Conservation (phyloP, 306 rosid genomes). For the Vigna radiata region DNA sequence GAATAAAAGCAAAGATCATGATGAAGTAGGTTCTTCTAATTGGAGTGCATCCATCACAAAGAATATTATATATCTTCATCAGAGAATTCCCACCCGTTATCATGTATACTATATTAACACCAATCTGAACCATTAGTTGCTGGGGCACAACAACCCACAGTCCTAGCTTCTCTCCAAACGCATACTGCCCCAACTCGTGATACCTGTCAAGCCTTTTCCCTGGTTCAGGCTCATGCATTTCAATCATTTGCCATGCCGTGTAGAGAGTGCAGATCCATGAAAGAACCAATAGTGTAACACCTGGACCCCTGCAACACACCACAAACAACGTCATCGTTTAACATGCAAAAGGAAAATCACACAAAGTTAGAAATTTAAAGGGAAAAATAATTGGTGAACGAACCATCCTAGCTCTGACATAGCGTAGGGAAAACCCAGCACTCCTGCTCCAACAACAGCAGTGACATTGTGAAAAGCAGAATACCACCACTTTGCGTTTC, state of each 20-base stretch:
- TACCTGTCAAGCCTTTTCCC: slow-evolving; percentile 76
- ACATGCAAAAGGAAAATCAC: background rate
- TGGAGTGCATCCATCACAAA: slow-evolving; percentile 42
- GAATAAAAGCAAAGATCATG: slow-evolving; percentile 65
- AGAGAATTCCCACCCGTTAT: slow-evolving; percentile 75
- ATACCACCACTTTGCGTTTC: slow-evolving; percentile 83
- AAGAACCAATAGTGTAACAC: slow-evolving; percentile 54
- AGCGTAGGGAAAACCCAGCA: slow-evolving; percentile 72
- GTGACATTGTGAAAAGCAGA: slow-evolving; percentile 82
- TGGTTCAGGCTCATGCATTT: slow-evolving; percentile 79
- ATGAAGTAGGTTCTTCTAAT: slow-evolving; percentile 69
- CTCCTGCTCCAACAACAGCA: slow-evolving; percentile 86
- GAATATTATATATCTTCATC: slow-evolving; percentile 56
- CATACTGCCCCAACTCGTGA: slow-evolving; percentile 80
- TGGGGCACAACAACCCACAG: slow-evolving; percentile 81
- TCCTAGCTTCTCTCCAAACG: slow-evolving; percentile 80
- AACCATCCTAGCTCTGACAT: slow-evolving; percentile 81
- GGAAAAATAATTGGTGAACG: background rate
- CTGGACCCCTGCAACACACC: slow-evolving; percentile 64
- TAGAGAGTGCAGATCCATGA: slow-evolving; percentile 73
- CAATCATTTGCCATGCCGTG: slow-evolving; percentile 85
- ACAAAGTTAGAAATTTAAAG: background rate
- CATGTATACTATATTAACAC: slow-evolving; percentile 73
- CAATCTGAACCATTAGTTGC: slow-evolving; percentile 64
- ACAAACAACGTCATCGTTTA: background rate